phyloP scores from a whole-genome alignment of 345 rosid genomes.

The Leavenworthia alabamica region DNA sequence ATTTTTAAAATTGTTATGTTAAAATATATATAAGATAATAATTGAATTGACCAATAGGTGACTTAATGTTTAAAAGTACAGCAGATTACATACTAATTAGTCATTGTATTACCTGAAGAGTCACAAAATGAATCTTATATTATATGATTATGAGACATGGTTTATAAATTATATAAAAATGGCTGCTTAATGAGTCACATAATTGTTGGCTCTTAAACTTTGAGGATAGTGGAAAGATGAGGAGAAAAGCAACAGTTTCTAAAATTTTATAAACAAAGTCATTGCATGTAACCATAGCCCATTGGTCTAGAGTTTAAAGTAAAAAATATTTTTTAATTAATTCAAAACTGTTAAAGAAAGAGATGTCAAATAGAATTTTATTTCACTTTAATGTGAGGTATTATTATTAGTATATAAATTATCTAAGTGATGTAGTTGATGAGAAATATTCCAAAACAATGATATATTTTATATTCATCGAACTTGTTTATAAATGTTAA shows the following conservation, averaged over 20 bases:
- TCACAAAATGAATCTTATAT: not conserved
- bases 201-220: slow-evolving; percentile 19
- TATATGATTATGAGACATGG: not conserved
- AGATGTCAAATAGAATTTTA: slow-evolving; percentile 15
- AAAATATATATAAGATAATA: no score
- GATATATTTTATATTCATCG: slow-evolving; percentile 24
- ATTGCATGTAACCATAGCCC: slow-evolving; percentile 20
- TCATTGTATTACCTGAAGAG: not conserved
- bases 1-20: not conserved
- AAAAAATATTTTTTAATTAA: not conserved
- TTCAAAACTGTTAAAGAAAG: slow-evolving; percentile 1
- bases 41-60: not conserved
- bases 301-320: slow-evolving; percentile 20
- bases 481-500: slow-evolving; percentile 18
- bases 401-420: slow-evolving; percentile 10
- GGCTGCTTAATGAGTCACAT: slow-evolving; percentile 24
- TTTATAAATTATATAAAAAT: not conserved
- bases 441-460: slow-evolving; percentile 22
- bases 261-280: not conserved
- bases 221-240: slow-evolving; percentile 18
- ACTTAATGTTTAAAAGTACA: not conserved
- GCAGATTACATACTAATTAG: not conserved
- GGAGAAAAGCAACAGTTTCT: slow-evolving; percentile 22
- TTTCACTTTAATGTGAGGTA: slow-evolving; percentile 12
- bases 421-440: slow-evolving; percentile 20